Evolutionary conservation across 345 rosid genomes (phyloP).

Genomic region (Passiflora organensis): DNA sequence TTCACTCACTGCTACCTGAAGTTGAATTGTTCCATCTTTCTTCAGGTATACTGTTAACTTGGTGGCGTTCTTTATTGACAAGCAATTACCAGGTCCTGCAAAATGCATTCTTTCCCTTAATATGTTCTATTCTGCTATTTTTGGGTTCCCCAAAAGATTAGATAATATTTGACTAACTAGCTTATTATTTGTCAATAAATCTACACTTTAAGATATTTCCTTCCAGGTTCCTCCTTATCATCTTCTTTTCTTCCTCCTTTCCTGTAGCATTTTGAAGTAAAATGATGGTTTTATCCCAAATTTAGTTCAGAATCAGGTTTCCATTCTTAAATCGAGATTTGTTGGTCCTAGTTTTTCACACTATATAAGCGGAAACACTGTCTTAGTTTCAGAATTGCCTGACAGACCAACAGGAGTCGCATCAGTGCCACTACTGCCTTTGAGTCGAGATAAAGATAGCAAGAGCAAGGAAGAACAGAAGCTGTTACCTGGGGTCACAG

Average conservation of each 20-base stretch:
- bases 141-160: too few species aligned
- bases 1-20: neutral
- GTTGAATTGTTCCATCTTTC: slow-evolving; percentile 1
- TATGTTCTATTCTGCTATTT: neutral
- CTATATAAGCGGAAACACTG: neutral
- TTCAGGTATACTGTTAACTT: slow-evolving; percentile 84
- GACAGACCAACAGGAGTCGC: slow-evolving; percentile 49
- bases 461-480: slow-evolving; percentile 76
- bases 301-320: neutral
- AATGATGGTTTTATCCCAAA: neutral
- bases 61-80: slow-evolving; percentile 82
- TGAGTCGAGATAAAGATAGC: slow-evolving; percentile 54
- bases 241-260: too few species aligned
- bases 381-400: slow-evolving; percentile 53
- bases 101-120: neutral
- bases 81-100: slow-evolving; percentile 87
- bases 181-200: too few species aligned
- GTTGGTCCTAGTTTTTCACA: too few species aligned
- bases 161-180: too few species aligned
- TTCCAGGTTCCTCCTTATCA: too few species aligned
- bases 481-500: slow-evolving; percentile 59
- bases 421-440: slow-evolving; percentile 48
- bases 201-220: too few species aligned
- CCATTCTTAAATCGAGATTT: too few species aligned
- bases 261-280: too few species aligned